Percentiles rank a stretch among this genome's conserved stretches.
phyloP scores from a whole-genome alignment of 345 rosid genomes.

The Rhodomyrtus tomentosa region DNA sequence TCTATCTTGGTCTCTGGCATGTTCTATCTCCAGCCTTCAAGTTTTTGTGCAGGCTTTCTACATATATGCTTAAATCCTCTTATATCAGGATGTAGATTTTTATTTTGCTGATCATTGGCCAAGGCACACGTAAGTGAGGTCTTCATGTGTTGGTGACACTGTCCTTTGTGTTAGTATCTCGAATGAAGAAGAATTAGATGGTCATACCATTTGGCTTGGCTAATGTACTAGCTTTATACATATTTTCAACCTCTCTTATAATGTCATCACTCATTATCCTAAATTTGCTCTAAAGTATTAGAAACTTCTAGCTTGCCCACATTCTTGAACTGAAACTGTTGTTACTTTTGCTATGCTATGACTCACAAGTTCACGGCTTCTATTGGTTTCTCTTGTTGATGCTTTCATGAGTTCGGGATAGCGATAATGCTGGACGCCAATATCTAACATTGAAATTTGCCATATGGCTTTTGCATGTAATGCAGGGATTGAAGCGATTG shows the following conservation, averaged over 20 bases:
- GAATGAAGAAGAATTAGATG: background rate
- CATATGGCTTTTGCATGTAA: background rate
- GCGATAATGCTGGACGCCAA: background rate
- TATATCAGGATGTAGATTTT: background rate
- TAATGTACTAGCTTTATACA: background rate
- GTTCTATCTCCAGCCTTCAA: background rate
- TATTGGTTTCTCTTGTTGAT: background rate
- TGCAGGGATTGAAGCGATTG: conserved; percentile 50
- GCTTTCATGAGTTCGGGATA: background rate
- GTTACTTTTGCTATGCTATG: background rate
- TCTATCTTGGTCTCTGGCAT: background rate
- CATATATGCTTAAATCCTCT: background rate
- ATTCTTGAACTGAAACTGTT: background rate
- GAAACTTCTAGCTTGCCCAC: background rate
- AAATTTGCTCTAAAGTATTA: background rate
- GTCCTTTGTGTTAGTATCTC: background rate
- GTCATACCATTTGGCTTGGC: background rate
- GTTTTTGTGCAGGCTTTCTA: background rate
- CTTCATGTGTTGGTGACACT: background rate
- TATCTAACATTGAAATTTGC: background rate
- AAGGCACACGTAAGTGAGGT: background rate
- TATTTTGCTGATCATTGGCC: background rate
- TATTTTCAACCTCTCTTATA: background rate
- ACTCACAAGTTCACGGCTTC: background rate
- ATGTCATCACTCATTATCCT: background rate